Evolutionary conservation across 2,329 filamentous ascomycete species (phyloP).

Genomic region (Parastagonospora avenae): DNA sequence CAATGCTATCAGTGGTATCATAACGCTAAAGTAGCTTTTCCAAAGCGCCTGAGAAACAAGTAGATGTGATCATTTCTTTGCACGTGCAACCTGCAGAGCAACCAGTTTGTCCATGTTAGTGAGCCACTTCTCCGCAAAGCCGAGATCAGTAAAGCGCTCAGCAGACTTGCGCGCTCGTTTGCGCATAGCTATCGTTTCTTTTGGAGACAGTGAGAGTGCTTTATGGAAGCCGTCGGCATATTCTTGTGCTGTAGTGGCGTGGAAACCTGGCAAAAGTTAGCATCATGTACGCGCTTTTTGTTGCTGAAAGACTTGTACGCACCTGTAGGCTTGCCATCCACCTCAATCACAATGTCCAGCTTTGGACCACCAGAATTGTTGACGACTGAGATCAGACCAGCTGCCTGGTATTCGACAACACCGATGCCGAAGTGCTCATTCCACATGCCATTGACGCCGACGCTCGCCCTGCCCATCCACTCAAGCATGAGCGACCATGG

Average conservation of each 20-base stretch:
- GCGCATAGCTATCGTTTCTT: slow-evolving; percentile 75
- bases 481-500: slow-evolving; percentile 85
- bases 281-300: not conserved
- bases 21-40: not conserved
- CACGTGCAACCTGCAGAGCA: slow-evolving; percentile 41
- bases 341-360: slow-evolving; percentile 83
- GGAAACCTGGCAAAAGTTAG: slow-evolving; percentile 68
- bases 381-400: slow-evolving; percentile 89
- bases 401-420: slow-evolving; percentile 96
- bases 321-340: slow-evolving; percentile 81
- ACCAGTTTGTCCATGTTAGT: slow-evolving; percentile 76
- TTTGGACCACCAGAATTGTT: slow-evolving; percentile 94
- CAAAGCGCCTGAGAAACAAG: not conserved
- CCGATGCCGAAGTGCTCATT: slow-evolving; percentile 99
- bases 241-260: slow-evolving; percentile 76
- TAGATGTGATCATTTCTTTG: slow-evolving; percentile 7
- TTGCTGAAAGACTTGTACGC: slow-evolving; percentile 15
- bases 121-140: slow-evolving; percentile 81
- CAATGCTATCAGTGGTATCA: slow-evolving; percentile 4
- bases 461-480: slow-evolving; percentile 74
- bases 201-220: slow-evolving; percentile 68
- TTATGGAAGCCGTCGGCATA: slow-evolving; percentile 82
- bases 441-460: slow-evolving; percentile 99
- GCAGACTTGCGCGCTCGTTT: slow-evolving; percentile 77
- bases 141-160: slow-evolving; percentile 83